Base-by-base conservation (phyloP, 2,329 filamentous ascomycete genomes). In the Exophiala spinifera region DNA sequence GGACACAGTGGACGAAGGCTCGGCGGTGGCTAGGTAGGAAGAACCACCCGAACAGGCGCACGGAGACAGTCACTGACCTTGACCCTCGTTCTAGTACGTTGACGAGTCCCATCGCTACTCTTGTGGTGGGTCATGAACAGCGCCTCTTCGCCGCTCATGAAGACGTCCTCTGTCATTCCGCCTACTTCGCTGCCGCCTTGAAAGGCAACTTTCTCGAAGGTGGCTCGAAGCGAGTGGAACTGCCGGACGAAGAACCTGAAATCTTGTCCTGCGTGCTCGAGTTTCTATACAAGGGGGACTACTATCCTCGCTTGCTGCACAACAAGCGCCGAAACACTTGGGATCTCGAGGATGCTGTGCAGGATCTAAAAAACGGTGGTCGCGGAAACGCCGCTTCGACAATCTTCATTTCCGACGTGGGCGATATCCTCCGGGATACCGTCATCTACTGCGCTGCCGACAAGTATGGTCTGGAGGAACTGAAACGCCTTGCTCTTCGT, bases 281-380 rank as follows among this genome's bases (percentile, higher is more conserved):
- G 78, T 96, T 91, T 73, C 84, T 96, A 64, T 96, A 96, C 86
- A 95, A 95, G 79, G 90, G 89, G 64, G 91, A 95, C 80, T 96
- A 95, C 77, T 94, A 88, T 73, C 91, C 91, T 53, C 88, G 90
- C 72, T 80, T 96, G 76, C 70, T 95, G 65, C 89, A 90, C 73
- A 88, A 89, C 82, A 90, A 88, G 80, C 85, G 86, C 72, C 87
- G 84, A 70, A 86, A 89, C 78, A 87, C 86, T 76, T 96, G 89
- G 88, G 85, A 89, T 71, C 88, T 96, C 76, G 90, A 96, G 81
- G 87, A 88, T 72, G 75, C 75, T 65, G 20, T 23, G 20, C 72
- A 76, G 71, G 73, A 79, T 73, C 69, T 75, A 72, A 71, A 73
- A 72, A 74, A 80, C 72, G 77, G 79, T 73, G 79, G 80, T 70